phyloP scores from a whole-genome alignment of 371 early-diverging fungal genomes.

The Parasitella parasitica region DNA sequence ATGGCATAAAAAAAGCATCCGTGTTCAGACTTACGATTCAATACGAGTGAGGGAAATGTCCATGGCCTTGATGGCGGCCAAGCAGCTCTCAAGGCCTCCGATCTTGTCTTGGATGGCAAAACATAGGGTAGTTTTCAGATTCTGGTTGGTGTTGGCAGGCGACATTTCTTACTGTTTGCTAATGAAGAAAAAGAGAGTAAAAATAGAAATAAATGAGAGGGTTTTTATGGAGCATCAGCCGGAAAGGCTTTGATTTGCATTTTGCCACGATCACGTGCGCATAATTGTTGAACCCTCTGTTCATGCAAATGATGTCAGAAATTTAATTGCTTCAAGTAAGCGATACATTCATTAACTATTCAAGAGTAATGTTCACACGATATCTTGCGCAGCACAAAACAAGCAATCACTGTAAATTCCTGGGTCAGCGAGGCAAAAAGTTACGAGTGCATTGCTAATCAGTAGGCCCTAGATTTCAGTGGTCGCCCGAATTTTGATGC shows the following conservation, averaged over 20 bases:
- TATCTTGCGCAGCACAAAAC: background rate
- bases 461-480: no score
- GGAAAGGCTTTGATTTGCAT: background rate
- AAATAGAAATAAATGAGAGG: background rate
- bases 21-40: constrained; percentile 85
- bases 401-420: background rate
- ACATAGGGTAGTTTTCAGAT: constrained; percentile 60
- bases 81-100: constrained; percentile 85
- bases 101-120: constrained; percentile 86
- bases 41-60: constrained; percentile 88
- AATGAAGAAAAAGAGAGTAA: background rate
- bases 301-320: background rate
- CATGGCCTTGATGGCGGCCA: constrained; percentile 70
- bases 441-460: no score
- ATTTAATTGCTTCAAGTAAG: no score
- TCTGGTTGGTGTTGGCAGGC: constrained; percentile 12
- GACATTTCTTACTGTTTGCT: constrained; percentile 4
- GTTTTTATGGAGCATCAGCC: no score
- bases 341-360: background rate
- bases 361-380: background rate
- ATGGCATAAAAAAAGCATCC: no score
- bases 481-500: no score
- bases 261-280: constrained; percentile 13
- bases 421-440: background rate
- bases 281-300: background rate